phyloP scores from a whole-genome alignment of 306 rosid genomes.

The Trifolium pratense region DNA sequence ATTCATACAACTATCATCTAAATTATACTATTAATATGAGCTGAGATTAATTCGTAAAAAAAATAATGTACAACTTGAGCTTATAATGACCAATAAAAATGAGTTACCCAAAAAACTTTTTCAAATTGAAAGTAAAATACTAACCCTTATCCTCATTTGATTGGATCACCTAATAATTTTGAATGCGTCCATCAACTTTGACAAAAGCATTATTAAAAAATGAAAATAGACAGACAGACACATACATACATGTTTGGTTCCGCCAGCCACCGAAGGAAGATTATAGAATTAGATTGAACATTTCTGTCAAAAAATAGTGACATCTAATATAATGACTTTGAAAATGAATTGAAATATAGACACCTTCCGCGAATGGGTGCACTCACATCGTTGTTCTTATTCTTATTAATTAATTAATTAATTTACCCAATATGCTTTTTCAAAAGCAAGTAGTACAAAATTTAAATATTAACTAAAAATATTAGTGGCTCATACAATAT shows the following conservation, averaged over 20 bases:
- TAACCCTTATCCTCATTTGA: background rate
- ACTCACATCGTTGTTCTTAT: slow-evolving; percentile 6
- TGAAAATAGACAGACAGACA: background rate
- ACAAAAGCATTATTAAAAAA: background rate
- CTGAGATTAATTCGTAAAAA: too few species aligned
- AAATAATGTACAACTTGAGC: too few species aligned
- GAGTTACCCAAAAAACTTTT: too few species aligned
- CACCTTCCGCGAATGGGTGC: slow-evolving; percentile 1
- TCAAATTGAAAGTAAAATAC: background rate
- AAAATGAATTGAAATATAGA: background rate
- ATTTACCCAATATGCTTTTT: background rate
- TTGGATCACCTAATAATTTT: background rate
- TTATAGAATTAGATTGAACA: background rate
- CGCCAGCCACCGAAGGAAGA: background rate
- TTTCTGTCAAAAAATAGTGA: background rate
- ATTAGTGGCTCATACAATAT: background rate
- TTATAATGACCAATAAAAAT: background rate
- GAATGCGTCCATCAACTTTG: background rate
- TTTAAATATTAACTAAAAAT: background rate
- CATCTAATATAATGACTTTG: background rate
- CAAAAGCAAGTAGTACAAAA: too few species aligned
- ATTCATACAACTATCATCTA: too few species aligned
- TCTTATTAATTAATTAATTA: background rate
- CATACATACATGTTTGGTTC: background rate
- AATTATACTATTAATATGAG: too few species aligned